Conservation (phyloP, 192 early-diverging fungal genomes). For the Jimgerdemannia flammicorona region DNA sequence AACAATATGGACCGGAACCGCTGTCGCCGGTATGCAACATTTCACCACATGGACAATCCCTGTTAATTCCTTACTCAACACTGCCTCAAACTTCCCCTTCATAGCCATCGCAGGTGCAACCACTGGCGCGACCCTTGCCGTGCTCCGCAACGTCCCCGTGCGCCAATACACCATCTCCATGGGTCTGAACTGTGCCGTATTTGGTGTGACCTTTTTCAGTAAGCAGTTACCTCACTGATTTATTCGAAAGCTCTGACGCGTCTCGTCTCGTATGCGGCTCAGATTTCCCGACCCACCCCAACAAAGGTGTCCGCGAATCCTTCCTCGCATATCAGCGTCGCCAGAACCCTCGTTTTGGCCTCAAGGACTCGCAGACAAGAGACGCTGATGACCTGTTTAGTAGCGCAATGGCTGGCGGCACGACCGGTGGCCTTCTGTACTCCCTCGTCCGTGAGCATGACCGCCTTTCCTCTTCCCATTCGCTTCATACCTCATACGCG, state of each 20-base stretch:
- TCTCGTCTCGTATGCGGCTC: background rate
- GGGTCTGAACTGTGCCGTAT: constrained; percentile 43
- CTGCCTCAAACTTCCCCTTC: background rate
- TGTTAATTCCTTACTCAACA: too few relatives aligned
- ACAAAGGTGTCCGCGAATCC: constrained; percentile 50
- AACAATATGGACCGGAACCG: too few relatives aligned
- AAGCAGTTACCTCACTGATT: constrained; percentile 14
- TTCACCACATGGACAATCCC: too few relatives aligned
- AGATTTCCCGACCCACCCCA: background rate
- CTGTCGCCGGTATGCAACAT: too few relatives aligned
- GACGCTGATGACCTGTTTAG: constrained; percentile 61
- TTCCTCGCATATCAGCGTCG: constrained; percentile 52
- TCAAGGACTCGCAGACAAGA: constrained; percentile 56
- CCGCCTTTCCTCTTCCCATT: background rate
- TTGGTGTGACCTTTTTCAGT: constrained; percentile 51
- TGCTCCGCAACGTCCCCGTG: constrained; percentile 42
- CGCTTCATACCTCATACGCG: background rate
- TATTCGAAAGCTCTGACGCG: background rate
- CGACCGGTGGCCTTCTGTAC: constrained; percentile 54
- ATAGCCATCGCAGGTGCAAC: constrained; percentile 38
- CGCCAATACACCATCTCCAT: constrained; percentile 35
- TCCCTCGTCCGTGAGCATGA: constrained; percentile 35
- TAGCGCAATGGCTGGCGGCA: constrained; percentile 52
- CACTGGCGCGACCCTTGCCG: constrained; percentile 35
- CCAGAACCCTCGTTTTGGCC: constrained; percentile 45